phyloP scores from a whole-genome alignment of 176 grass and related monocot genomes.

The Aechmea fasciata region DNA sequence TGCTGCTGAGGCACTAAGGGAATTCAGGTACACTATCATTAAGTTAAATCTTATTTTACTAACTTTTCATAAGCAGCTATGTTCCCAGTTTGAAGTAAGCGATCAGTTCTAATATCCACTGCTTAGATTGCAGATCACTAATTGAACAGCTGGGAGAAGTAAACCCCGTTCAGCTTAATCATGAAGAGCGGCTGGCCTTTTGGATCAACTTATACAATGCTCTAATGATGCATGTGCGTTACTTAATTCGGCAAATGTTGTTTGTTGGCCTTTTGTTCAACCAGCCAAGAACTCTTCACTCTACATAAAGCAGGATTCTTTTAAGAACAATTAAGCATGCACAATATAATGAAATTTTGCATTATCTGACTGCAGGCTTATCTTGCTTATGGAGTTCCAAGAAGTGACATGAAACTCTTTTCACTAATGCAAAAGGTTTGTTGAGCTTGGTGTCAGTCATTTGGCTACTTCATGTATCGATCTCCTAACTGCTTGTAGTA shows the following conservation, averaged over 20 bases:
- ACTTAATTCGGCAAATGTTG: constrained; percentile 3
- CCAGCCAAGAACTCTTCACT: too few relatives aligned
- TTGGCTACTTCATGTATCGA: too few relatives aligned
- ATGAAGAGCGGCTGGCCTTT: constrained; percentile 70
- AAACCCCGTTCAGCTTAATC: constrained; percentile 57
- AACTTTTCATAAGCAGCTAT: background rate
- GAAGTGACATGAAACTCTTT: constrained; percentile 80
- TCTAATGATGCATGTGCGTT: constrained; percentile 78
- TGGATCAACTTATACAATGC: constrained; percentile 98
- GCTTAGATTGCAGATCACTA: constrained; percentile 44
- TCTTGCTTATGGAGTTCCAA: constrained; percentile 92
- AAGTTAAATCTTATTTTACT: background rate
- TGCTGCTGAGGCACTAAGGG: constrained; percentile 62
- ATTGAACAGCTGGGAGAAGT: constrained; percentile 90
- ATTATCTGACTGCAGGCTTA: constrained; percentile 44
- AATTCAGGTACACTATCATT: constrained; percentile 67
- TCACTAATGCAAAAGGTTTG: constrained; percentile 94
- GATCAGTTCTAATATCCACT: constrained; percentile 17
- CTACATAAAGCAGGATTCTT: too few relatives aligned
- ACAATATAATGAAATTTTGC: background rate
- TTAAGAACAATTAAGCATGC: too few relatives aligned
- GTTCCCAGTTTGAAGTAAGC: background rate
- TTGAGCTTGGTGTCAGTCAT: background rate
- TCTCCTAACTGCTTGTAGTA: too few relatives aligned
- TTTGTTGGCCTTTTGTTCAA: background rate